A percentile compares a stretch with the other conserved stretches of the same genome.
Conservation (phyloP, 2,329 filamentous ascomycete species). For the Chalaropsis ovoidea region DNA sequence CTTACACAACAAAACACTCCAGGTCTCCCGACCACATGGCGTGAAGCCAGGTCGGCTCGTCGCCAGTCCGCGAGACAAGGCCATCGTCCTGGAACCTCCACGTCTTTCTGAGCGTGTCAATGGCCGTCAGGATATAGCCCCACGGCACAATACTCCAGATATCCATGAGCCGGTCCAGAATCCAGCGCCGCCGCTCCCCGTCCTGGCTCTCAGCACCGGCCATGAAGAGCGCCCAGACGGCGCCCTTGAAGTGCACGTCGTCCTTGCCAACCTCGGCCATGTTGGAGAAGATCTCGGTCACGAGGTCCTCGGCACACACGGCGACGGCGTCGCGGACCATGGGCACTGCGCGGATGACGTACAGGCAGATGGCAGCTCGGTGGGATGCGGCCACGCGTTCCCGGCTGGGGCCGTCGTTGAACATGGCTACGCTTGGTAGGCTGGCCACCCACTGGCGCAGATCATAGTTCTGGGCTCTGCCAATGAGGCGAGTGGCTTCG, state of each 20-base stretch:
- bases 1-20: constrained; percentile 40
- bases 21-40: constrained; percentile 38
- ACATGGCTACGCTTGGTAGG: constrained; percentile 33
- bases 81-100: constrained; percentile 38
- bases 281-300: constrained; percentile 42
- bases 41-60: constrained; percentile 36
- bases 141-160: constrained; percentile 41
- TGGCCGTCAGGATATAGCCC: constrained; percentile 43
- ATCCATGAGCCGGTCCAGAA: constrained; percentile 39
- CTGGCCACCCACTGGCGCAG: constrained; percentile 36
- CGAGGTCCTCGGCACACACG: constrained; percentile 39
- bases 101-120: constrained; percentile 41
- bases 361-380: constrained; percentile 40
- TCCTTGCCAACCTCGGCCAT: constrained; percentile 40
- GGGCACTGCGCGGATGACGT: constrained; percentile 39
- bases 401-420: constrained; percentile 37
- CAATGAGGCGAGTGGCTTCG: constrained; percentile 35
- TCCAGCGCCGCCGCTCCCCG: constrained; percentile 40
- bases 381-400: constrained; percentile 39
- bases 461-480: constrained; percentile 37
- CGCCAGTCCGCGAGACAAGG: constrained; percentile 20
- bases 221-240: constrained; percentile 50
- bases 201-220: constrained; percentile 46
- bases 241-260: constrained; percentile 48
- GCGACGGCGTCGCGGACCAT: constrained; percentile 32